Conservation (phyloP, 495 filamentous ascomycete genomes). For the Aspergillus olivimuriae region DNA sequence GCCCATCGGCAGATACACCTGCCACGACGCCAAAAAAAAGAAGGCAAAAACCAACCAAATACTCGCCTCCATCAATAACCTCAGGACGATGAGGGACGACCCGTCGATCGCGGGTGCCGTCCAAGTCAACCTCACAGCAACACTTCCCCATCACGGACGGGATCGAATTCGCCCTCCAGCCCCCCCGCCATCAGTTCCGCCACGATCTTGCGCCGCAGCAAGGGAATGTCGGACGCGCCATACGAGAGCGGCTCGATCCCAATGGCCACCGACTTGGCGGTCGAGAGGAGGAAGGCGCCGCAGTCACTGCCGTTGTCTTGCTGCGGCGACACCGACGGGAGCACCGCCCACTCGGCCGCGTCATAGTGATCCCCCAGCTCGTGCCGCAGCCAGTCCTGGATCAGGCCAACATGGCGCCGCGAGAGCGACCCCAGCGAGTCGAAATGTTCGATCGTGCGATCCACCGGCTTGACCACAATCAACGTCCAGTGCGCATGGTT, state of each 20-base stretch:
- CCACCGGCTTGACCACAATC: constrained; percentile 58
- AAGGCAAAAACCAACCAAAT: too few species aligned
- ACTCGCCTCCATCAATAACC: constrained; percentile 8
- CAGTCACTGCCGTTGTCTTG: constrained; percentile 75
- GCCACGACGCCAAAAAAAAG: constrained; percentile 8
- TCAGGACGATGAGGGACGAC: not conserved
- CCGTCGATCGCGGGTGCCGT: not conserved
- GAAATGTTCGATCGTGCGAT: constrained; percentile 62
- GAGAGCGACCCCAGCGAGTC: constrained; percentile 56
- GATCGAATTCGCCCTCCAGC: constrained; percentile 43
- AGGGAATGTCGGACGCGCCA: constrained; percentile 45
- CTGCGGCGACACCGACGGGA: constrained; percentile 38
- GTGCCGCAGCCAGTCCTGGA: constrained; percentile 50
- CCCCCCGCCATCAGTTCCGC: constrained; percentile 64
- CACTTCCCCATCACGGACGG: constrained; percentile 14
- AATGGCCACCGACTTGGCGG: constrained; percentile 61
- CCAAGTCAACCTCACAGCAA: constrained; percentile 10
- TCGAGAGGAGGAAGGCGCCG: constrained; percentile 72
- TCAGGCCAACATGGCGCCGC: constrained; percentile 24
- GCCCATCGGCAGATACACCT: not conserved
- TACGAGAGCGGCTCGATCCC: constrained; percentile 59
- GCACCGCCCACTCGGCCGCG: constrained; percentile 55
- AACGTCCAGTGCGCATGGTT: constrained; percentile 52
- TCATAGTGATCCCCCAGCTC: constrained; percentile 53
- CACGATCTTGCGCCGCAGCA: constrained; percentile 58